Evolutionary conservation across 495 filamentous ascomycete species (phyloP), one percentile per base, ranked within the genome.

Genomic region (Penicillium bialowiezense): DNA sequence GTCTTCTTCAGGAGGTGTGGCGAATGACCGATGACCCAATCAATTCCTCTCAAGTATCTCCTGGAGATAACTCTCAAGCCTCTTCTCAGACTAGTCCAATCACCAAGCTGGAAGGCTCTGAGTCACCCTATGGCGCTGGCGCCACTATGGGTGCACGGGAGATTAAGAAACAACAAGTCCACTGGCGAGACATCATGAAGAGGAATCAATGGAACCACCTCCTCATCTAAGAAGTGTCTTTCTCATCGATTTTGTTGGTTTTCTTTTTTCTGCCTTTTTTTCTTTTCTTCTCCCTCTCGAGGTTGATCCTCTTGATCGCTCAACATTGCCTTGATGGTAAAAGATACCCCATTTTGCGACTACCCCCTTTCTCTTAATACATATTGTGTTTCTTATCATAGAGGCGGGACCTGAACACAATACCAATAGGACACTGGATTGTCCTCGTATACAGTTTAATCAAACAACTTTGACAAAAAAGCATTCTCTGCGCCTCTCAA

Each of bases 141-240:
- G 23, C 23, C 23, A 26, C 23, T 3, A 26, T 26, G 23, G 23
- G 23, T 26, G 23, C 4, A 26, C 43, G 55, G 15, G 43, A 50
- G n/a, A 59, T 67, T 33, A 67, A 81, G 57, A 73, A 67, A 56
- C 79, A 62, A 33, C 20, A 54, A 75, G 81, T 93, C 61, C 89
- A 90, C 79, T 98, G 93, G 93, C 78, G 93, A 70, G 90, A 97
- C 69, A 77, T 93, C 52, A 97, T 97, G 93, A 80, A 80, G 71
- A 84, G 84, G 65, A 92, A 92, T 69, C 83, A 83, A 57, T 96
- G 89, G 91, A 87, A 92, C 63, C 92, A 88, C 75, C 74, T 98
- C 62, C 78, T 98, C 67, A 90, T 97, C 63, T 96, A 77, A 77
- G 23, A 15, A 41, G 23, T 8, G 23, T 26, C 23, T n/a, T n/a